Evolutionary conservation across 352 stramenopile species (phyloP), one percentile per base, ranked within the genome.

Genomic region (Phytopythium montanum): DNA sequence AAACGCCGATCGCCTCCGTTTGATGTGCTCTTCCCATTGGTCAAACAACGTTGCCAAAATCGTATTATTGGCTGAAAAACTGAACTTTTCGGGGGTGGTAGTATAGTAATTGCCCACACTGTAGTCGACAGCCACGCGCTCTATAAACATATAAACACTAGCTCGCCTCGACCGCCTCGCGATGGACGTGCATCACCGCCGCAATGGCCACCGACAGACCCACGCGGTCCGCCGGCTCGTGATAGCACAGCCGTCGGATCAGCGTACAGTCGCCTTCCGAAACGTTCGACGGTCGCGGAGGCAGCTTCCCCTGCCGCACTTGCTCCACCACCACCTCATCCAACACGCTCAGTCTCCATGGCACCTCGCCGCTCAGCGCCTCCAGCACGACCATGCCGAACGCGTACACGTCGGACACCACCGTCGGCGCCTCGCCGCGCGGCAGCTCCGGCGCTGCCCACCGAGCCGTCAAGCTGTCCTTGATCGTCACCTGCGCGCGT

Each of bases 281-380:
- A 19, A 70, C 66, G 23, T 58, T 59, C 26, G 73, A 65, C 6
- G 73, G 72, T 19, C 65, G 65, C 2, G 33, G 33, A 0, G 79
- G 81, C 31, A 82, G 64, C 18, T 83, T 64, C 8, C 79, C 81
- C 2, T 50, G 53, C 13, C 75, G 49, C 28, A 91, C 69, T 19
- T 66, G 69, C 26, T 69, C 57, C 12, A 70, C 70, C 19, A 89
- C 64, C 23, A 72, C 48, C 0, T 72, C 53, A 45, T 91, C 79
- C 8, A 70, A 60, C 21, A 81, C 50, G 56, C 14, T 21, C 14
- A 28, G 16, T 3, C 52, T 16, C 52, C 52, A 58, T 8, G 52
- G 51, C 19, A 58, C 16, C 2, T 58, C 52, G 12, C 52, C 52
- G 10, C 34, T 58, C 52, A 45, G 28, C 5, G 52, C 52, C 25